Evolutionary conservation across 345 rosid species (phyloP).

Genomic region (Melaleuca alternifolia): DNA sequence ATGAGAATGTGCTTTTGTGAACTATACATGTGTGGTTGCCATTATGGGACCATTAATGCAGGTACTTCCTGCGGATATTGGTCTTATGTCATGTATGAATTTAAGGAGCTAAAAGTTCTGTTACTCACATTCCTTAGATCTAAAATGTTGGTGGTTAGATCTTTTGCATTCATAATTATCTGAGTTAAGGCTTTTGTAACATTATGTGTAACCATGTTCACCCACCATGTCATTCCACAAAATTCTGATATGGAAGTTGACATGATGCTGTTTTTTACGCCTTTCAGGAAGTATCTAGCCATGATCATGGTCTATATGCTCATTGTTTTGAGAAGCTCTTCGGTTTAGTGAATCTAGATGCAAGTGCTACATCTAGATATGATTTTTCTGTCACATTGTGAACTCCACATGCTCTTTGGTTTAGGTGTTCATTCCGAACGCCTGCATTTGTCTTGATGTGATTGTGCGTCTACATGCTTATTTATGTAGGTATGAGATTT

Average conservation of each 20-base stretch:
- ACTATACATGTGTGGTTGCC: neutral
- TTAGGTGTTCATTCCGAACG: too few species aligned
- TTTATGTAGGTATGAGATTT: too few species aligned
- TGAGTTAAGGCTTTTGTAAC: neutral
- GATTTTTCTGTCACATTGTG: too few species aligned
- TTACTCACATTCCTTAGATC: neutral
- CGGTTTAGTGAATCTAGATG: too few species aligned
- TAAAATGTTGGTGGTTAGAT: neutral
- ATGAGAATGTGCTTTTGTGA: neutral
- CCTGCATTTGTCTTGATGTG: too few species aligned
- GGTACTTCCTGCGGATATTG: too few species aligned
- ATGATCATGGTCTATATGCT: conserved; percentile 91
- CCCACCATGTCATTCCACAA: neutral
- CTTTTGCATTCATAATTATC: neutral
- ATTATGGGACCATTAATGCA: too few species aligned
- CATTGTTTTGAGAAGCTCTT: conserved; percentile 94
- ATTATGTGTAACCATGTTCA: neutral
- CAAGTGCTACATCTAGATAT: too few species aligned
- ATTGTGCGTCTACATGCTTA: too few species aligned
- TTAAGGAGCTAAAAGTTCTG: neutral
- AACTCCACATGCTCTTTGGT: too few species aligned
- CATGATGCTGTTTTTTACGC: conserved; percentile 1
- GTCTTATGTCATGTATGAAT: neutral
- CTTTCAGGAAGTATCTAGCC: conserved; percentile 85
- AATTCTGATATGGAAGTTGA: neutral